Conservation (phyloP, 2,329 filamentous ascomycete species). For the Epichloe elymi region DNA sequence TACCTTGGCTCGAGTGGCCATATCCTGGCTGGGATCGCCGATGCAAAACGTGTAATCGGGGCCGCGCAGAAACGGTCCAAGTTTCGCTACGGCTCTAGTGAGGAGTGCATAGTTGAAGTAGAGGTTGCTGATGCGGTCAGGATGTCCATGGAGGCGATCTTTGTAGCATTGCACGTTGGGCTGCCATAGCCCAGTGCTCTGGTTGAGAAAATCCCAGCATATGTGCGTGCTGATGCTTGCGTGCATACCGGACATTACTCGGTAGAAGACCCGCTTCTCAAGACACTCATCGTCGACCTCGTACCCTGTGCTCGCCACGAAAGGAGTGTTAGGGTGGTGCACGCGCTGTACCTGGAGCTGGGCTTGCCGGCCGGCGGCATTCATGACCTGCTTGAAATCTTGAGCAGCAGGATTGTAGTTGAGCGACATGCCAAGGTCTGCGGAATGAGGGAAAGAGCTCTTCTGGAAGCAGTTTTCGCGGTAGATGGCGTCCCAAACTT, state of each 20-base stretch:
- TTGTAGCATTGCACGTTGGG: conserved; percentile 87
- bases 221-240: conserved; percentile 93
- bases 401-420: conserved; percentile 40
- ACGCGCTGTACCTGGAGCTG: conserved; percentile 40
- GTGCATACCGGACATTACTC: conserved; percentile 94
- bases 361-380: conserved; percentile 45
- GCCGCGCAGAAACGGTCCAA: conserved; percentile 61
- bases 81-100: conserved; percentile 79
- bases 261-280: conserved; percentile 97
- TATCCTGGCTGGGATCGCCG: conserved; percentile 69
- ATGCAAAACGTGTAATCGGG: conserved; percentile 79
- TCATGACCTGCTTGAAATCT: conserved; percentile 48
- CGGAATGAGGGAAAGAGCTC: conserved; percentile 48
- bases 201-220: conserved; percentile 92
- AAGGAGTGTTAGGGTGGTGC: conserved; percentile 37
- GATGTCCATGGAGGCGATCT: conserved; percentile 66
- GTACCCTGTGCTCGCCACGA: conserved; percentile 50
- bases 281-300: conserved; percentile 85
- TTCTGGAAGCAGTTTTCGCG: conserved; percentile 88
- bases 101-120: conserved; percentile 99
- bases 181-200: conserved; percentile 84
- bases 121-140: conserved; percentile 88
- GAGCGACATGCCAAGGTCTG: conserved; percentile 35
- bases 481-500: conserved; percentile 96
- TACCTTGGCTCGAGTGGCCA: conserved; percentile 67